Evolutionary conservation across 805 yeast species (phyloP).

Genomic region (Metschnikowia amazonensis): DNA sequence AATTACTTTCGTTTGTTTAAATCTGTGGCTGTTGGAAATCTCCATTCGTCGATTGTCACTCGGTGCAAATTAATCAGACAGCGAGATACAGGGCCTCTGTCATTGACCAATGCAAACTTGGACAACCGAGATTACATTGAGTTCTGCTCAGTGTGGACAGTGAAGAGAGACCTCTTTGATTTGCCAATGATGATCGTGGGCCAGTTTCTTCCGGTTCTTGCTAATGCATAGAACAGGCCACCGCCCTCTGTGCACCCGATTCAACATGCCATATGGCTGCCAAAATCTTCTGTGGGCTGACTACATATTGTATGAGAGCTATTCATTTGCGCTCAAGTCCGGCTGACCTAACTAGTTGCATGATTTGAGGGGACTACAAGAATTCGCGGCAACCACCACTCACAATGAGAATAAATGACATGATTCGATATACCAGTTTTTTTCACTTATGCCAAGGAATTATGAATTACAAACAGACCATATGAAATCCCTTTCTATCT

Average conservation of each 20-base stretch:
- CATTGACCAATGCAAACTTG: constrained; percentile 19
- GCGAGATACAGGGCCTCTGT: constrained; percentile 12
- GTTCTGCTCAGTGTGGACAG: constrained; percentile 82
- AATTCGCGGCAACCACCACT: neutral
- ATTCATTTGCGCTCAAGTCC: neutral
- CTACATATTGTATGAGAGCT: neutral
- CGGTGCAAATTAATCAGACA: constrained; percentile 45
- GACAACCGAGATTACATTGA: constrained; percentile 36
- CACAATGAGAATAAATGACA: neutral
- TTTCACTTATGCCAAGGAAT: no score
- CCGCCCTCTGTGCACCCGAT: neutral
- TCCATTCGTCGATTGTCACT: constrained; percentile 50
- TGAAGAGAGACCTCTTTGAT: constrained; percentile 77
- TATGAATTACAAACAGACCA: no score
- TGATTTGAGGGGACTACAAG: neutral
- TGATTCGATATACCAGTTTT: neutral
- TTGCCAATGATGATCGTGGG: constrained; percentile 83
- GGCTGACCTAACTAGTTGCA: neutral
- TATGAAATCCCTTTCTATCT: no score
- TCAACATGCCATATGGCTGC: neutral
- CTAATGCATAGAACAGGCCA: constrained; percentile 13
- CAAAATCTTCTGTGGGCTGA: no score
- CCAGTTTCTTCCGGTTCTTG: constrained; percentile 66
- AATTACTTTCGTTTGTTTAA: constrained; percentile 71
- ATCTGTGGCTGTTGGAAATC: constrained; percentile 65